A percentile compares a stretch with the other conserved stretches of the same genome.
Conservation (phyloP, 805 yeast genomes). For the Ogataea chonburiensis region DNA sequence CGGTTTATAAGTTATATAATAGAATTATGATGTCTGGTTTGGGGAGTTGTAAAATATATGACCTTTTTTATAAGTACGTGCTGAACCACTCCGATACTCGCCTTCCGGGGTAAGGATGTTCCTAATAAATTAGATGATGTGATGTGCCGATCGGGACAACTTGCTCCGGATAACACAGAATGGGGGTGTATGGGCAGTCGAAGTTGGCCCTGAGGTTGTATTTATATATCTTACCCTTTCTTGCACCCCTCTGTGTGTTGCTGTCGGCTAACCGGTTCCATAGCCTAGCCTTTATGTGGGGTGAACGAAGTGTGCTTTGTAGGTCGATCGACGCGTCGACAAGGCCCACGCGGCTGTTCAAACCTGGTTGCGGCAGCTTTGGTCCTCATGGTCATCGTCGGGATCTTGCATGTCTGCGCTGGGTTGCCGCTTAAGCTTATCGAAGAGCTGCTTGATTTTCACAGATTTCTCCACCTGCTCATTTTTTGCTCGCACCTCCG, state of each 20-base stretch:
- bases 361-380: constrained; percentile 5
- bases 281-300: constrained; percentile 6
- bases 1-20: constrained; percentile 4
- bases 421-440: constrained; percentile 12
- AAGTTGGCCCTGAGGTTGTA: not conserved
- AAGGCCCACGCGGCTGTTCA: not conserved
- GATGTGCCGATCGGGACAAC: constrained; percentile 8
- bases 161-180: constrained; percentile 8
- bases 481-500: constrained; percentile 45
- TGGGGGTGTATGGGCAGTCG: not conserved
- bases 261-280: constrained; percentile 3
- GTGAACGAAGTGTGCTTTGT: too few relatives aligned
- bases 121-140: constrained; percentile 4
- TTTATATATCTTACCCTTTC: constrained; percentile 1
- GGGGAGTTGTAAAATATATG: constrained; percentile 3
- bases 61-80: constrained; percentile 8
- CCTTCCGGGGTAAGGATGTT: constrained; percentile 13
- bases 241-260: constrained; percentile 1
- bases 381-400: constrained; percentile 28
- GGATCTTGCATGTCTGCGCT: constrained; percentile 18
- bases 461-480: constrained; percentile 44
- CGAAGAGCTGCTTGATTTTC: constrained; percentile 41
- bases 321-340: constrained; percentile 7
- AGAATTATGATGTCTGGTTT: not conserved
- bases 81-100: constrained; percentile 11